phyloP scores from a whole-genome alignment of 1,139 yeast species.

The Geotrichum armillariae region DNA sequence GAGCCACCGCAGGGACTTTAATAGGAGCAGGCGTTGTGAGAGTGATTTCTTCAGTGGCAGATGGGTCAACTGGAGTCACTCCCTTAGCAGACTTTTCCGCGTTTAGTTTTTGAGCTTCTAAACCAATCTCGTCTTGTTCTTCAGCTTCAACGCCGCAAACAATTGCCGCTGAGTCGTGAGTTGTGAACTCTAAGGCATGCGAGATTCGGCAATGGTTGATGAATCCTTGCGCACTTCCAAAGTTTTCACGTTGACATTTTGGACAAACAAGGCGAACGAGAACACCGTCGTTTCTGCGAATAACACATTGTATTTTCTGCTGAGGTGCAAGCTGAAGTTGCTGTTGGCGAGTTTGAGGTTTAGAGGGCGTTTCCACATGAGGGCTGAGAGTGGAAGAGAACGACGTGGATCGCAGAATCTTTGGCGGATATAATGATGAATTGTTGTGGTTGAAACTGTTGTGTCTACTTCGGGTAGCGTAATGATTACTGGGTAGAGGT shows the following conservation, averaged over 20 bases:
- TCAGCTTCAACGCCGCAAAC: conserved; percentile 62
- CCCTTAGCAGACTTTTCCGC: conserved; percentile 2
- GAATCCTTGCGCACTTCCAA: conserved; percentile 79
- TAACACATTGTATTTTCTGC: conserved; percentile 50
- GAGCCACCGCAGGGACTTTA: neutral
- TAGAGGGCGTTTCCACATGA: conserved; percentile 1
- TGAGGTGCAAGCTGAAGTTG: neutral
- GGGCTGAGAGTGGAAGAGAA: neutral
- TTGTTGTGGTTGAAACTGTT: conserved; percentile 3
- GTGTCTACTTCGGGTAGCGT: conserved; percentile 8
- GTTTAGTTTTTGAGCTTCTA: conserved; percentile 43
- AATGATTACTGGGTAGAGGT: neutral
- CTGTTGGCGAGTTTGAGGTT: conserved; percentile 5
- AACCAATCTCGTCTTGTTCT: conserved; percentile 56
- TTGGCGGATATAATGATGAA: conserved; percentile 5
- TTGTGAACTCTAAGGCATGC: conserved; percentile 67
- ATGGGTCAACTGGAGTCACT: too few species aligned
- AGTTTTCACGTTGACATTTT: conserved; percentile 65
- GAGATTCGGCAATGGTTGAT: conserved; percentile 75
- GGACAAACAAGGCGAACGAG: conserved; percentile 67
- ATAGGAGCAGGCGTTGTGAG: conserved; percentile 8
- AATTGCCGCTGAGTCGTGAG: conserved; percentile 75
- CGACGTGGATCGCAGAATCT: conserved; percentile 6
- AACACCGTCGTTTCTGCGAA: conserved; percentile 70
- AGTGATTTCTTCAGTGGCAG: neutral